A percentile compares a stretch with the other conserved stretches of the same genome.
Conservation (phyloP, 208 protist species). For the Endotrypanum monterogeii region DNA sequence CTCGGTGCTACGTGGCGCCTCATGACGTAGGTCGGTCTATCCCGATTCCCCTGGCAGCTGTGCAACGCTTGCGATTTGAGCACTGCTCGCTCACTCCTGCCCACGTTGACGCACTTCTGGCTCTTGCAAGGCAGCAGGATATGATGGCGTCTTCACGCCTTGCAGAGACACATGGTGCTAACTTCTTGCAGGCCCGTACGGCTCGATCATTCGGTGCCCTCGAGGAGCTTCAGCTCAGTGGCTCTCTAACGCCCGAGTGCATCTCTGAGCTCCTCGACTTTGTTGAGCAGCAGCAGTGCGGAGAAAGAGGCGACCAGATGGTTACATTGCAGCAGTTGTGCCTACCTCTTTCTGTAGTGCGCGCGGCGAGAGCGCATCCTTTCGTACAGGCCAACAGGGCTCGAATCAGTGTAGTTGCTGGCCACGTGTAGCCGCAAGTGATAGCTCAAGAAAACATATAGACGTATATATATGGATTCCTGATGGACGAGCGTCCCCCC, state of each 20-base stretch:
- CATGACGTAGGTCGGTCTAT: constrained; percentile 41
- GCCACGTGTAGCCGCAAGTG: not conserved
- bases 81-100: constrained; percentile 59
- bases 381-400: constrained; percentile 36
- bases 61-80: constrained; percentile 52
- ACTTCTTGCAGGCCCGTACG: not conserved
- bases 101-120: constrained; percentile 61
- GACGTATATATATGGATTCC: too few species aligned
- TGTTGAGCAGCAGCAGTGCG: constrained; percentile 45
- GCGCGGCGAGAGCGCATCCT: constrained; percentile 31
- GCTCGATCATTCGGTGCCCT: constrained; percentile 29
- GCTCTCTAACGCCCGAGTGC: constrained; percentile 52
- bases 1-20: constrained; percentile 51
- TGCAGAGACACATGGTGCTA: not conserved
- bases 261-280: constrained; percentile 55
- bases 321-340: constrained; percentile 21
- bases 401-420: constrained; percentile 17
- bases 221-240: constrained; percentile 66
- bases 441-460: too few species aligned
- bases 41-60: constrained; percentile 30
- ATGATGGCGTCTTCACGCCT: not conserved
- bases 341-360: constrained; percentile 38
- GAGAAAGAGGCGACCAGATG: not conserved
- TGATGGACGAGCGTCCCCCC: not conserved
- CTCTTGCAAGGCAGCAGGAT: constrained; percentile 28